phyloP scores from a whole-genome alignment of 2,329 filamentous ascomycete genomes.

The Penicillium sp. region DNA sequence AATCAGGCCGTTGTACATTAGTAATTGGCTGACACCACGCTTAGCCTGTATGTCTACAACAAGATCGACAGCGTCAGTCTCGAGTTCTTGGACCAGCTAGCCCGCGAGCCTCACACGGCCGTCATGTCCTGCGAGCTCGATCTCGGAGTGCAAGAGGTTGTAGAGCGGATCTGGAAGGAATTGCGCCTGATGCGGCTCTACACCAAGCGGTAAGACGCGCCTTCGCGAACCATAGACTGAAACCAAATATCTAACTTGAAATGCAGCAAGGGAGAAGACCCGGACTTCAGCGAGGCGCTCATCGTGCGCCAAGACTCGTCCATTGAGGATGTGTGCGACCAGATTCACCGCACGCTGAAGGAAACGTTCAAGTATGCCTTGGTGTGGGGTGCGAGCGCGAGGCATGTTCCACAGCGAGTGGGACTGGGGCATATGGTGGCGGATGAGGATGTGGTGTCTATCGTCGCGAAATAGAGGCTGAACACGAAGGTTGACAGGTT shows the following conservation, averaged over 20 bases:
- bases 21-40: not conserved
- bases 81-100: conserved; percentile 88
- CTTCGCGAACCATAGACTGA: not conserved
- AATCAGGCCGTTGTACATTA: no score
- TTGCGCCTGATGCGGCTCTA: conserved; percentile 87
- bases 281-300: conserved; percentile 85
- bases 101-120: conserved; percentile 87
- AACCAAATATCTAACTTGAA: conserved; percentile 1
- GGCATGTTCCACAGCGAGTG: conserved; percentile 91
- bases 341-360: conserved; percentile 90
- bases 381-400: conserved; percentile 95
- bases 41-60: conserved; percentile 94
- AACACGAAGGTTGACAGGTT: not conserved
- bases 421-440: conserved; percentile 78
- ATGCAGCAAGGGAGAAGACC: conserved; percentile 78
- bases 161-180: conserved; percentile 94
- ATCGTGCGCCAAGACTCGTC: conserved; percentile 87
- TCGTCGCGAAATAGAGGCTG: conserved; percentile 53
- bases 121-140: conserved; percentile 98
- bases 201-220: conserved; percentile 68
- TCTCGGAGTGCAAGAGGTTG: conserved; percentile 87
- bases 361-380: conserved; percentile 99
- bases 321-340: conserved; percentile 96
- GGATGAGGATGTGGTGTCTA: conserved; percentile 69
- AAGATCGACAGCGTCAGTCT: conserved; percentile 96